A percentile compares a stretch with the other conserved stretches of the same genome.
These are phyloP conservation scores for Macrotyloma uniflorum DNA, from an alignment of 306 rosid genomes.

Conservation along the genomic window DNA sequence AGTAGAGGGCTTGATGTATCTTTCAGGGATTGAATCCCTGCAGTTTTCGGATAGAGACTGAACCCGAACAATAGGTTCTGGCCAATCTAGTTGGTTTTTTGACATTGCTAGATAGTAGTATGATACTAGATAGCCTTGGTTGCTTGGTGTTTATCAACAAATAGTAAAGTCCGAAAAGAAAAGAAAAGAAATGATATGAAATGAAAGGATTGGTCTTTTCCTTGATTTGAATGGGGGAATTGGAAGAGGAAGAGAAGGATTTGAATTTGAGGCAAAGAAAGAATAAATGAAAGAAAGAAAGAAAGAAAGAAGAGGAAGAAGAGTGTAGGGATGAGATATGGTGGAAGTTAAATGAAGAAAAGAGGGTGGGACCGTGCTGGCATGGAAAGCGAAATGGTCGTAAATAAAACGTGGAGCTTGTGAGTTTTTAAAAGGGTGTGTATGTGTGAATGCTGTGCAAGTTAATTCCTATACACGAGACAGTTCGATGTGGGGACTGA, in stretches of 20 bases:
- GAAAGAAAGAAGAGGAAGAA: background rate
- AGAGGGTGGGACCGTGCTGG: slow-evolving; percentile 20
- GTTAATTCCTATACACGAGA: background rate
- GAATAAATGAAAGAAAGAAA: background rate
- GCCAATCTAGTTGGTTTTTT: slow-evolving; percentile 74
- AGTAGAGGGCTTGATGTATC: slow-evolving; percentile 66
- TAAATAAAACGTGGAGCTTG: slow-evolving; percentile 64
- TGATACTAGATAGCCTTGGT: background rate
- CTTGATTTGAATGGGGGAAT: background rate
- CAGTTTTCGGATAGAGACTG: slow-evolving; percentile 73
- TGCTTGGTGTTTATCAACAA: background rate
- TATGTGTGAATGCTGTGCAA: background rate
- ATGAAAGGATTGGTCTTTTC: background rate
- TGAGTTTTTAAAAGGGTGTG: slow-evolving; percentile 24
- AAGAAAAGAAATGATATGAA: background rate
- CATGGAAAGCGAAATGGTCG: slow-evolving; percentile 45
- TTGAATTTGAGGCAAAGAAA: background rate
- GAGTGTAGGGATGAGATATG: slow-evolving; percentile 24
- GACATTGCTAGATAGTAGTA: slow-evolving; percentile 18
- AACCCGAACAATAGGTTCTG: slow-evolving; percentile 86
- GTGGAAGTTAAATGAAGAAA: slow-evolving; percentile 33
- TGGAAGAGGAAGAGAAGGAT: background rate
- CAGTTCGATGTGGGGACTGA: background rate
- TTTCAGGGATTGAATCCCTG: slow-evolving; percentile 54
- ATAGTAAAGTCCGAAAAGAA: background rate